phyloP scores from a whole-genome alignment of 441 rosid species.

The Euphorbia celastroides region DNA sequence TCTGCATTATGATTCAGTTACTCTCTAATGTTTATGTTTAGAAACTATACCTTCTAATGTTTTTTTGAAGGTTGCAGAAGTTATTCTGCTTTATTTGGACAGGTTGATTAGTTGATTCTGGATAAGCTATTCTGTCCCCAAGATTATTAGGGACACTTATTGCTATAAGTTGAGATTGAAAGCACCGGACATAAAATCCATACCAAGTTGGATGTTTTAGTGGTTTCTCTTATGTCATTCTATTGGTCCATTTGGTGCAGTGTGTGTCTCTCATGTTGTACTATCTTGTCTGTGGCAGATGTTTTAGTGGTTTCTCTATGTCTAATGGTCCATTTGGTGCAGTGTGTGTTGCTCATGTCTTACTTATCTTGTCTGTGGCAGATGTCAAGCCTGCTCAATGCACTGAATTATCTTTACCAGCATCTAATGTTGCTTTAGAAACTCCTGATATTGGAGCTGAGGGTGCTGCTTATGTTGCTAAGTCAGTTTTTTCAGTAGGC shows the following conservation, averaged over 20 bases:
- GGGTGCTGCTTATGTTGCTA: slow-evolving; percentile 31
- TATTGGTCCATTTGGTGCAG: background rate
- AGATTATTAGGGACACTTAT: background rate
- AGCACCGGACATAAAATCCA: background rate
- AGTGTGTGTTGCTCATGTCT: slow-evolving; percentile 2
- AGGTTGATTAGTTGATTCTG: background rate
- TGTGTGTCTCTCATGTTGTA: too few species aligned
- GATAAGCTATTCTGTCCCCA: background rate
- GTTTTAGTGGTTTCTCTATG: background rate
- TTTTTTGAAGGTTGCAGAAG: background rate
- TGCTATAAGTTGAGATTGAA: background rate
- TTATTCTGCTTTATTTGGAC: background rate
- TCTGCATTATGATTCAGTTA: background rate
- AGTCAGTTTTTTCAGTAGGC: slow-evolving; percentile 44
- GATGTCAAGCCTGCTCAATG: slow-evolving; percentile 24
- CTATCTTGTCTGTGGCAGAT: slow-evolving; percentile 22
- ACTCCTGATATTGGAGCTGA: slow-evolving; percentile 31
- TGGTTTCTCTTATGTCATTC: background rate
- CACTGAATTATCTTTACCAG: slow-evolving; percentile 20
- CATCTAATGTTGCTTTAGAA: slow-evolving; percentile 28
- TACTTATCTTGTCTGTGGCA: slow-evolving; percentile 14
- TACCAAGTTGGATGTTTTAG: background rate
- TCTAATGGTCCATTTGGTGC: background rate
- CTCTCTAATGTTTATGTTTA: background rate
- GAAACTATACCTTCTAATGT: too few species aligned